A percentile compares a stretch with the other conserved stretches of the same genome.
Conservation (phyloP, 768 basidiomycete species). For the Megacollybia marginata region DNA sequence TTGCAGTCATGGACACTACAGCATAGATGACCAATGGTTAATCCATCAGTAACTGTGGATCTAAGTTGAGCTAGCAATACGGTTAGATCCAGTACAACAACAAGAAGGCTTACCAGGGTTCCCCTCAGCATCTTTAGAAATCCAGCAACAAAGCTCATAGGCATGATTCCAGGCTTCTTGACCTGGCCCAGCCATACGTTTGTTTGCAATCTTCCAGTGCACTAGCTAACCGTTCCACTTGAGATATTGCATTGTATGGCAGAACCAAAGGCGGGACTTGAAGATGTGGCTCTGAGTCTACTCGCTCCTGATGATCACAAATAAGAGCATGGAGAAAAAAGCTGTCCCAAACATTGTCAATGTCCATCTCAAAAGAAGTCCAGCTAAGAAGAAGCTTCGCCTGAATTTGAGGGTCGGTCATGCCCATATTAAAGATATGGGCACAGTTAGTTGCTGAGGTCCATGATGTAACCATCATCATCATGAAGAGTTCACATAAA, state of each 20-base stretch:
- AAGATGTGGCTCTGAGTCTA: too few relatives aligned
- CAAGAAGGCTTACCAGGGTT: conserved; percentile 3
- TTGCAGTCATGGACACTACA: conserved; percentile 21
- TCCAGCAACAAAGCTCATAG: conserved; percentile 18
- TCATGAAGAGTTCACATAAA: conserved; percentile 2
- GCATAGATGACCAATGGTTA: conserved; percentile 20
- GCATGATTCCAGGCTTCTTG: conserved; percentile 23
- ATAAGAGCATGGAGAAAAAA: background rate
- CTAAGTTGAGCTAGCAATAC: background rate
- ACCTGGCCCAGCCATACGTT: background rate
- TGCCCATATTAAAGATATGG: background rate
- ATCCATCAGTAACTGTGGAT: conserved; percentile 7
- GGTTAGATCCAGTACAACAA: too few relatives aligned
- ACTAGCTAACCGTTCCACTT: background rate
- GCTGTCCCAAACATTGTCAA: background rate
- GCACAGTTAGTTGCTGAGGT: background rate
- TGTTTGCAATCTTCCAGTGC: background rate
- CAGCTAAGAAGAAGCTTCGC: background rate
- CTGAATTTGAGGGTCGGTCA: background rate
- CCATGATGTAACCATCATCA: conserved; percentile 5
- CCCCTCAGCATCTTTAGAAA: conserved; percentile 6
- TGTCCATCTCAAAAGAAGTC: background rate
- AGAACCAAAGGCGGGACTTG: background rate
- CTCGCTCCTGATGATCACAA: background rate
- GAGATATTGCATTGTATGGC: background rate